Conservation (phyloP, 2,329 filamentous ascomycete species). For the Sporothrix sp. region DNA sequence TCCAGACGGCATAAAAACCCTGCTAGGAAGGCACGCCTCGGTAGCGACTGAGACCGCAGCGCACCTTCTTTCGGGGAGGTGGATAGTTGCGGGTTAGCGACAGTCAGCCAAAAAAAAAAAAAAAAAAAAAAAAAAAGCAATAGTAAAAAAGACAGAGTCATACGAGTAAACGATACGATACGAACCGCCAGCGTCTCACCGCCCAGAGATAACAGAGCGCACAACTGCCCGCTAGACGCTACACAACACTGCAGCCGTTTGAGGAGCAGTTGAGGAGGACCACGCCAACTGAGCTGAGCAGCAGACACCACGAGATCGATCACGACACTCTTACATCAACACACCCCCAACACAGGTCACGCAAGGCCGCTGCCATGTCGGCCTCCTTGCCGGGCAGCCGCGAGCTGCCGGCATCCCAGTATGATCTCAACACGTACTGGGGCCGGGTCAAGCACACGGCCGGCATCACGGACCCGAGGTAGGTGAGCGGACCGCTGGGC, state of each 20-base stretch:
- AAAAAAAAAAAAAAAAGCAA: not conserved
- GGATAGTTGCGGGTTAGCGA: conserved; percentile 6
- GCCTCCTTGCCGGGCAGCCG: conserved; percentile 57
- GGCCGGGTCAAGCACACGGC: conserved; percentile 84
- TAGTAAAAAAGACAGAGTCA: not conserved
- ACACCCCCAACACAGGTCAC: not conserved
- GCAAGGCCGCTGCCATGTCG: conserved; percentile 40
- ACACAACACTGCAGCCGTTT: not conserved
- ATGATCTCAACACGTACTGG: conserved; percentile 90
- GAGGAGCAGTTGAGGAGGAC: no score
- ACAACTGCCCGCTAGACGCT: not conserved
- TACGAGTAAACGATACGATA: not conserved
- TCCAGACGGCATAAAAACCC: not conserved
- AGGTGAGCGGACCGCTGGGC: conserved; percentile 32
- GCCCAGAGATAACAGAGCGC: conserved; percentile 5
- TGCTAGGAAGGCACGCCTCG: no score
- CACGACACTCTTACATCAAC: not conserved
- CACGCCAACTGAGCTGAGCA: no score
- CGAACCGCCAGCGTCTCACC: conserved; percentile 2
- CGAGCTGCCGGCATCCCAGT: conserved; percentile 82
- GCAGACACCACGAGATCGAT: no score
- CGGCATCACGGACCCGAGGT: conserved; percentile 92
- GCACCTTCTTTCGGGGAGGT: not conserved
- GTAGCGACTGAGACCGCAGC: no score
- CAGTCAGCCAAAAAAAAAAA: not conserved